phyloP scores from a whole-genome alignment of 2,329 filamentous ascomycete species.

The Canariomyces notabilis region DNA sequence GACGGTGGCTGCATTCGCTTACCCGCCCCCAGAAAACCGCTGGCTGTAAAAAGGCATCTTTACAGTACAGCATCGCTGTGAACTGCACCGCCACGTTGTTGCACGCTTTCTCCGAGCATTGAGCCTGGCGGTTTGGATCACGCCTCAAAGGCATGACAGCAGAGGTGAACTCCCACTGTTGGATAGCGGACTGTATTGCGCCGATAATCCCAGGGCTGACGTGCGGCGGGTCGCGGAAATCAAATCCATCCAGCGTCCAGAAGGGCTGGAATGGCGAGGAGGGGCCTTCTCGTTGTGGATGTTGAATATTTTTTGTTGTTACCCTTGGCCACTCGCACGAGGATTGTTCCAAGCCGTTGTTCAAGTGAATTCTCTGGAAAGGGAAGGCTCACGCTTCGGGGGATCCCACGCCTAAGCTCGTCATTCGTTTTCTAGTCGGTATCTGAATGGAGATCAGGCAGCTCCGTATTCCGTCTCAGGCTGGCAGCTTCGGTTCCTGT shows the following conservation, averaged over 20 bases:
- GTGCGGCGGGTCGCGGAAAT: neutral
- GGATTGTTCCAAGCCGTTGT: no score
- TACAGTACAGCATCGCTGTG: neutral
- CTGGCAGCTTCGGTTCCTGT: no score
- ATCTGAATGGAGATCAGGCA: no score
- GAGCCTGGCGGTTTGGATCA: slow-evolving; percentile 9
- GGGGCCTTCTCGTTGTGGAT: no score
- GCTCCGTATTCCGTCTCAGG: no score
- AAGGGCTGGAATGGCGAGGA: neutral
- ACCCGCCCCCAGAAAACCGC: neutral
- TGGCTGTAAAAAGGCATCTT: neutral
- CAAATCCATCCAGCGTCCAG: slow-evolving; percentile 10
- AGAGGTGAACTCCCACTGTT: neutral
- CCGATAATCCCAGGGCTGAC: neutral
- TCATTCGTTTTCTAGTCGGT: no score
- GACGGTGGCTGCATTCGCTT: neutral
- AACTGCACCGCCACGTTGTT: slow-evolving; percentile 6
- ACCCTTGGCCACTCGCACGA: no score
- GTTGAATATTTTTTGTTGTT: no score
- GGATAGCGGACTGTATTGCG: neutral
- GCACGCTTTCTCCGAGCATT: neutral
- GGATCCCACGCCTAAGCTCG: no score
- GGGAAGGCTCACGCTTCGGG: no score
- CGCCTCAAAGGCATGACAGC: neutral
- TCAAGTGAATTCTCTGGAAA: no score